phyloP scores from a whole-genome alignment of 2,329 filamentous ascomycete species.

The Apiospora rasikravindrae region DNA sequence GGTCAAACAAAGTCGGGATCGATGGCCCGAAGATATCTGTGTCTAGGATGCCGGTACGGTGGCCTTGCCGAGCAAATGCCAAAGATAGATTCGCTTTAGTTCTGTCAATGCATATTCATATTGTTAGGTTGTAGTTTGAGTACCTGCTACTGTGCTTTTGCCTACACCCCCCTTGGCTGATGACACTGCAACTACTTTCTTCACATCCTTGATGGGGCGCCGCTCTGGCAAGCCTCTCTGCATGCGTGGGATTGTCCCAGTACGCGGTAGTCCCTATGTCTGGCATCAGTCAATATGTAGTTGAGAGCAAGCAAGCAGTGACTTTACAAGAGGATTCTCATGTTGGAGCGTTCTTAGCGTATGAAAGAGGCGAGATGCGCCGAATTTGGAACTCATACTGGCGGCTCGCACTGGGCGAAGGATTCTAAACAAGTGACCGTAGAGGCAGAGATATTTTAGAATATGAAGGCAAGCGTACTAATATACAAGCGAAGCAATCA shows the following conservation, averaged over 20 bases:
- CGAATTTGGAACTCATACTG: conserved; percentile 23
- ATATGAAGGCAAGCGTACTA: not conserved
- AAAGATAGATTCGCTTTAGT: conserved; percentile 77
- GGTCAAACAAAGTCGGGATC: conserved; percentile 85
- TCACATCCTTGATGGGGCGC: conserved; percentile 80
- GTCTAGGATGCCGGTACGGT: conserved; percentile 86
- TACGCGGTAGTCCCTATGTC: conserved; percentile 79
- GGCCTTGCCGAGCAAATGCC: conserved; percentile 80
- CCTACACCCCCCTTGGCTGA: conserved; percentile 98
- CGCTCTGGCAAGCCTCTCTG: conserved; percentile 82
- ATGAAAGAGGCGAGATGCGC: conserved; percentile 54
- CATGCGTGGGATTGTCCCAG: conserved; percentile 74
- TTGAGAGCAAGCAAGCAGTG: conserved; percentile 27
- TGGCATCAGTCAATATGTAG: not conserved
- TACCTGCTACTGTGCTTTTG: conserved; percentile 90
- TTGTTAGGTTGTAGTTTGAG: not conserved
- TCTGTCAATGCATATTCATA: not conserved
- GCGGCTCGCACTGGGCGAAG: not conserved
- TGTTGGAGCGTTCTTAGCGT: conserved; percentile 63
- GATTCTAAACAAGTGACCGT: not conserved
- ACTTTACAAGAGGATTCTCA: conserved; percentile 82
- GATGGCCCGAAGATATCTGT: conserved; percentile 97
- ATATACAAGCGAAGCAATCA: not conserved
- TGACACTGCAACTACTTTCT: conserved; percentile 93
- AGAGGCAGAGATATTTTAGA: not conserved